Evolutionary conservation across 495 filamentous ascomycete species (phyloP).

Genomic region (Penicillium cinerascens): DNA sequence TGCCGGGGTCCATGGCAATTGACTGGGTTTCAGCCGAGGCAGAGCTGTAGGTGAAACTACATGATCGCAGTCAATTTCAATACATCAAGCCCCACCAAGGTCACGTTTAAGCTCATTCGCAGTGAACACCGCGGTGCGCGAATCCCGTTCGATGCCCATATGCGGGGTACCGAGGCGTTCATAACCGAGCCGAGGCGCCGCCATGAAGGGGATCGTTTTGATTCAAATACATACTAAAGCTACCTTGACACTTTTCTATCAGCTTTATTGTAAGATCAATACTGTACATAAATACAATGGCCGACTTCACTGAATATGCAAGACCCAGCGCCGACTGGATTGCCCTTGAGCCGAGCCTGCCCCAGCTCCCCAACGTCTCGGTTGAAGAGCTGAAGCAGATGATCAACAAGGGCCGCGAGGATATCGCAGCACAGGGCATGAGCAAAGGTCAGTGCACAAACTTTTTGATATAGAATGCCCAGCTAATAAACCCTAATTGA

Average conservation of each 20-base stretch:
- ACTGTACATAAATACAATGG: constrained; percentile 17
- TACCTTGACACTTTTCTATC: too few species aligned
- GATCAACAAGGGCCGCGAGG: constrained; percentile 35
- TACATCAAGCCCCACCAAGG: neutral
- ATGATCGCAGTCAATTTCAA: neutral
- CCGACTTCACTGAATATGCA: constrained; percentile 40
- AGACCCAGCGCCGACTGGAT: constrained; percentile 41
- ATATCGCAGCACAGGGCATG: constrained; percentile 27
- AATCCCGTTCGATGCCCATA: neutral
- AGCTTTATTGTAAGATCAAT: neutral
- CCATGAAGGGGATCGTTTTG: neutral
- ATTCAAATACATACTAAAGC: too few species aligned
- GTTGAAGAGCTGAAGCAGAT: constrained; percentile 23
- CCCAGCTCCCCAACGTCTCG: constrained; percentile 16
- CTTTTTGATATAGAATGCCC: too few species aligned
- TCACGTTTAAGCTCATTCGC: neutral
- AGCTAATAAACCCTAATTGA: neutral
- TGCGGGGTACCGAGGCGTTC: constrained; percentile 14
- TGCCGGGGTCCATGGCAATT: constrained; percentile 17
- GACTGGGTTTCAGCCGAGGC: neutral
- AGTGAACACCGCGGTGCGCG: constrained; percentile 1
- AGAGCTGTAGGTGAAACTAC: neutral
- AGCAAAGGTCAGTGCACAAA: neutral
- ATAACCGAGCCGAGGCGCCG: constrained; percentile 24
- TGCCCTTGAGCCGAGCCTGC: constrained; percentile 31